Evolutionary conservation across 2,329 filamentous ascomycete species (phyloP), one percentile per base, ranked within the genome.

Genomic region (Mycosphaerella arachidis): DNA sequence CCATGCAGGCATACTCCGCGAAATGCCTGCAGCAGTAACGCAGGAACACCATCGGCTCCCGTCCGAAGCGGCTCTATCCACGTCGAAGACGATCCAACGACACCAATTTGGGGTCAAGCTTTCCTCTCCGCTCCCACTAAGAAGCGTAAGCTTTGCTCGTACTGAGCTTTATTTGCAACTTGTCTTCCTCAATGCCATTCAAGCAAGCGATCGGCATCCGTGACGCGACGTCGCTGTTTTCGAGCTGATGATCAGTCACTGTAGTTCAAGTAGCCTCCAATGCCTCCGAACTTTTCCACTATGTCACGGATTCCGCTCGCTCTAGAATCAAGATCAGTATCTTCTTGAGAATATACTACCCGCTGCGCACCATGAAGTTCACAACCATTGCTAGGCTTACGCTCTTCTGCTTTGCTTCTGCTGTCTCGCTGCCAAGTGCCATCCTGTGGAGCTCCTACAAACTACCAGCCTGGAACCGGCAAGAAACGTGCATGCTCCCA

Each of bases 291-390:
- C 40, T 43, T 2, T 43, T 43, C 16, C 8, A 9, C 3, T 6
- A 18, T 13, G 3, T 6, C n/a, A 16, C 5, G 13, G 5, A 8
- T 7, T 16, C 37, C 2, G 37, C 16, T 16, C 40, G 13, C 13
- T 16, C 13, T 24, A 24, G 24, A 24, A 24, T 24, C 24, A 24
- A 24, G 2, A 24, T 24, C 24, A 24, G 24, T 3, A 24, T 2
- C 24, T 24, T 24, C 24, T 24, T 24, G 24, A 24, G 24, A 3
- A 24, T 24, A 24, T 29, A 9, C 16, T 46, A 37, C 31, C 43
- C n/a, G 20, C 24, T 35, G 35, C 16, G 33, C 50, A 58, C n/a
- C n/a, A 64, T 64, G 59, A 64, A 64, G 56, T 33, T 46, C 51
- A 46, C 54, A 9, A 5, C 58, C 35, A 30, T 59, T 29, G 18